Base-by-base conservation (phyloP, 2,329 filamentous ascomycete species). In the Cadophora sp. region DNA sequence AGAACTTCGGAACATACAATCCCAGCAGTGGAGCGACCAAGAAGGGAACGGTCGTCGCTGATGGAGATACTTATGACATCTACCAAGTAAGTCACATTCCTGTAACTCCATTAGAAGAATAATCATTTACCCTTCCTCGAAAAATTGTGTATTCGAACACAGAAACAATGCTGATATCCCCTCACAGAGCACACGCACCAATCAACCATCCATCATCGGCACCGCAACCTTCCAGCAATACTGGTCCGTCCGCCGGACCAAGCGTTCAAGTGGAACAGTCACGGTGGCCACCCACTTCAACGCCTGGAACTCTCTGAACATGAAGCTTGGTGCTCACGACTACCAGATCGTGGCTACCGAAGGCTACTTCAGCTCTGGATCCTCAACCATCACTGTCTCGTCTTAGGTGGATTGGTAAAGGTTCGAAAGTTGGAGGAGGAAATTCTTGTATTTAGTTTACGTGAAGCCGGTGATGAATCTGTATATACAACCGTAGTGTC, bases 151-250 rank as follows among this genome's bases (percentile, higher is more conserved):
- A 14, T 9, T 48, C 1, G 43, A 5, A 1, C 11, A 34, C 12
- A 31, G 8, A 40, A 11, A 16, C 11, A 26, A 59, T 26, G 12
- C 56, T 59, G 56, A 59, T 22, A 43, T 14, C 11, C 14, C 12
- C 26, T 43, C 22, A 31, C 73, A 75, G 14, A 78, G 80, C 62
- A 80, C 82, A 72, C 72, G 73, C 22, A 72, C 73, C 65, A 81
- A 81, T 68, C 63, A 66, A 29, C 69, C 72, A 22, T 70, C 81
- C 87, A 86, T 80, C 84, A 82, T 22, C 72, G 85, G 85, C 50
- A 85, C 82, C 46, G 69, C 73, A 46, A 85, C 83, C 67, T 86
- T 86, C 75, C 78, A 83, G 74, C 85, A 87, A 79, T 87, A 81
- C 78, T 86, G 82, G 83, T 84, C 82, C 24, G 82, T 87, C 26